These are phyloP conservation scores for Pyrenochaeta sp. DNA, from an alignment of 2,329 filamentous ascomycete genomes.

Conservation along the genomic window DNA sequence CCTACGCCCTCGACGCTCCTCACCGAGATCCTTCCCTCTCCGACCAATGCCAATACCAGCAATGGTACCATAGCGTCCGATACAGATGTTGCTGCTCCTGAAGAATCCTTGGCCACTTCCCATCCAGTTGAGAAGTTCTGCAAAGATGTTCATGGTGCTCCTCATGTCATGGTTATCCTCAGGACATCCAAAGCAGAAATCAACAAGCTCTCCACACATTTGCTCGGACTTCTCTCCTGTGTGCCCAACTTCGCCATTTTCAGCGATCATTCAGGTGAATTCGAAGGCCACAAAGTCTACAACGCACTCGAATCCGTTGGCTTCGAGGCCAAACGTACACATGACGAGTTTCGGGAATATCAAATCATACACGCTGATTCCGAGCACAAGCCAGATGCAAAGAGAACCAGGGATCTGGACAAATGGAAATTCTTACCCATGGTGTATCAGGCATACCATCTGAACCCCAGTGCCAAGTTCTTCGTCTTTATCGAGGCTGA, in stretches of 20 bases:
- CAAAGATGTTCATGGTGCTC: constrained; percentile 41
- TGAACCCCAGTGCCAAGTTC: constrained; percentile 37
- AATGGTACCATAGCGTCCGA: constrained; percentile 4
- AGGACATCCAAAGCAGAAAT: constrained; percentile 67
- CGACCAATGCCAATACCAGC: constrained; percentile 8
- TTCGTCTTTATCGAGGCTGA: constrained; percentile 47
- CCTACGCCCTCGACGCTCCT: constrained; percentile 15
- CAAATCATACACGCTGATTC: constrained; percentile 55
- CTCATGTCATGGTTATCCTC: constrained; percentile 64
- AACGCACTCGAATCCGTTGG: constrained; percentile 58
- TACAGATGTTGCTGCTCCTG: constrained; percentile 1
- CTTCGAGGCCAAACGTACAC: constrained; percentile 37
- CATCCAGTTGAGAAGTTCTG: constrained; percentile 23
- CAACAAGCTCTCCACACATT: constrained; percentile 63
- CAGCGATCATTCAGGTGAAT: constrained; percentile 63
- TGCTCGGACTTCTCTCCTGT: constrained; percentile 63
- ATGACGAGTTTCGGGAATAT: constrained; percentile 62
- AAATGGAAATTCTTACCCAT: constrained; percentile 67
- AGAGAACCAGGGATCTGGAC: constrained; percentile 60
- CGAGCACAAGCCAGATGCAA: constrained; percentile 48
- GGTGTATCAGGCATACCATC: constrained; percentile 57
- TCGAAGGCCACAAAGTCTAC: constrained; percentile 59
- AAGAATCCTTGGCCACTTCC: constrained; percentile 3
- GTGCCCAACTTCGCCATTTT: constrained; percentile 64
- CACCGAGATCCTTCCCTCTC: constrained; percentile 3